Evolutionary conservation across 306 rosid species (phyloP).

Genomic region (Vigna radiata): DNA sequence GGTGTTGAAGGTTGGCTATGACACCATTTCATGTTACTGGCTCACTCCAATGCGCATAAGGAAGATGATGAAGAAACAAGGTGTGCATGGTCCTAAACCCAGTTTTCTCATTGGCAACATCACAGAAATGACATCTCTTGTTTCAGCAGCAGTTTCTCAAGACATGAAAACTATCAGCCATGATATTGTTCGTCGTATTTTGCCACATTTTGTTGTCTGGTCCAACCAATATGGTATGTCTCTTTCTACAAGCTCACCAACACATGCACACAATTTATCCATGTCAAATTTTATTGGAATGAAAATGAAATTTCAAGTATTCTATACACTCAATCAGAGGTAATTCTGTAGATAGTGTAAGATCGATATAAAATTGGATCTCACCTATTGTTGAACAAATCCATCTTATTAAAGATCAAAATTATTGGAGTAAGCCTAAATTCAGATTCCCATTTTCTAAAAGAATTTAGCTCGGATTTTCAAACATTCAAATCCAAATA

Average conservation of each 20-base stretch:
- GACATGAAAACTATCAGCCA: constrained; percentile 77
- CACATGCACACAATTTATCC: too few relatives aligned
- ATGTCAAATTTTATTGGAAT: too few relatives aligned
- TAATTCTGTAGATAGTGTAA: too few relatives aligned
- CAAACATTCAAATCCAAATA: too few relatives aligned
- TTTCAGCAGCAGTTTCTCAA: constrained; percentile 57
- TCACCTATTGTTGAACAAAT: too few relatives aligned
- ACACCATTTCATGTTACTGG: constrained; percentile 63
- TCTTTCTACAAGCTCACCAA: not conserved
- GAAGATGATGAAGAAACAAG: constrained; percentile 81
- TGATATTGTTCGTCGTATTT: constrained; percentile 79
- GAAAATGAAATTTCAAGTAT: too few relatives aligned
- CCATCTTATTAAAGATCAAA: too few relatives aligned
- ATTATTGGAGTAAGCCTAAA: too few relatives aligned
- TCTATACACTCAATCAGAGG: too few relatives aligned
- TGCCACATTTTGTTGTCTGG: constrained; percentile 92
- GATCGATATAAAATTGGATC: too few relatives aligned
- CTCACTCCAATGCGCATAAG: constrained; percentile 73
- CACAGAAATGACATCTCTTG: constrained; percentile 58
- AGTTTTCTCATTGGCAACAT: constrained; percentile 74
- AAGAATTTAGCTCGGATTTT: too few relatives aligned
- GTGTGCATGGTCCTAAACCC: constrained; percentile 81
- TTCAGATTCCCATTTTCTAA: too few relatives aligned
- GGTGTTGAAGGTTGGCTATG: constrained; percentile 51
- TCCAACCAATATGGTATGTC: constrained; percentile 68